phyloP scores from a whole-genome alignment of 2,329 filamentous ascomycete genomes.

The Phialocephala subalpina region DNA sequence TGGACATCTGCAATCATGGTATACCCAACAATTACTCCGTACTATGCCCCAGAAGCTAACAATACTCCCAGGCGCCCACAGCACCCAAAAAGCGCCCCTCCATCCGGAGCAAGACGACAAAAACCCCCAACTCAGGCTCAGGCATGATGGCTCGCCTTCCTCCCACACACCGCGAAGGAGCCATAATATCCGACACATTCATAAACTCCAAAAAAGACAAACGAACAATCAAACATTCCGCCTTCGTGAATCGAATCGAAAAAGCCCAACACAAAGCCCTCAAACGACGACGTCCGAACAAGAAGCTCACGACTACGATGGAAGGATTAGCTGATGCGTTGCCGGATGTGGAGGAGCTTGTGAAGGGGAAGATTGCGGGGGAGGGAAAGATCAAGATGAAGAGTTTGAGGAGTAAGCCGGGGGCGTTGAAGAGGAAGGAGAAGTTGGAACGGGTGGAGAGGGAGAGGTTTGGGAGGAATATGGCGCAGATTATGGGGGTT shows the following conservation, averaged over 20 bases:
- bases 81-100: constrained; percentile 61
- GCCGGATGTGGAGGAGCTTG: constrained; percentile 59
- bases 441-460: constrained; percentile 81
- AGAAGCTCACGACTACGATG: constrained; percentile 81
- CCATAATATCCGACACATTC: constrained; percentile 64
- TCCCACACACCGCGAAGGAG: constrained; percentile 52
- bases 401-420: constrained; percentile 77
- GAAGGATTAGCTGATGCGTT: constrained; percentile 82
- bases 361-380: constrained; percentile 42
- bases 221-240: constrained; percentile 80
- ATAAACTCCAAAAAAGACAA: constrained; percentile 83
- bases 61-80: constrained; percentile 47
- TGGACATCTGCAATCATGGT: constrained; percentile 30
- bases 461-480: constrained; percentile 82
- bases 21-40: not conserved
- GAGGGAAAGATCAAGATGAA: constrained; percentile 73
- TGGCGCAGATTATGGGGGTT: constrained; percentile 69
- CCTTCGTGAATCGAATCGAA: constrained; percentile 79
- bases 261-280: constrained; percentile 63
- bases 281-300: constrained; percentile 73
- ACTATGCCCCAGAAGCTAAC: constrained; percentile 39
- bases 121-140: constrained; percentile 58
- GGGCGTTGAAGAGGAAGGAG: constrained; percentile 85
- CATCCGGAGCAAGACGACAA: constrained; percentile 63
- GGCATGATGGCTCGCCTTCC: constrained; percentile 34